phyloP scores from a whole-genome alignment of 371 early-diverging fungal species.

The Apophysomyces trapeziformis region DNA sequence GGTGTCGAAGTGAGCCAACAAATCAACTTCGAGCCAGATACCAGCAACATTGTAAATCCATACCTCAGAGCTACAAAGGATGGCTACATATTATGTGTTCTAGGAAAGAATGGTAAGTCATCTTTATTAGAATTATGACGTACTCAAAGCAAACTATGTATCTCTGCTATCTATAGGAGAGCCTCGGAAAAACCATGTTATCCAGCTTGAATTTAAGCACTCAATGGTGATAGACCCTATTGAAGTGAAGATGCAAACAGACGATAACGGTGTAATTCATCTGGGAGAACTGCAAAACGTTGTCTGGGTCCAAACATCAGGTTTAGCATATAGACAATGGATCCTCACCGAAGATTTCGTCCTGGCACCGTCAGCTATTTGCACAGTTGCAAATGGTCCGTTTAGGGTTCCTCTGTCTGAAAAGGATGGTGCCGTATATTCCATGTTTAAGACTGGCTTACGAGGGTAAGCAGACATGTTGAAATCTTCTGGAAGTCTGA shows the following conservation, averaged over 20 bases:
- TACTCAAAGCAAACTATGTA: background rate
- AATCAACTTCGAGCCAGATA: constrained; percentile 11
- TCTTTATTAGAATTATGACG: background rate
- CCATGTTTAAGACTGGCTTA: constrained; percentile 22
- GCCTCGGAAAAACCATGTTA: constrained; percentile 30
- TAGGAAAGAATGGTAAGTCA: constrained; percentile 58
- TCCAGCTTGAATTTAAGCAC: constrained; percentile 40
- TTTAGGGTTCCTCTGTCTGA: constrained; percentile 33
- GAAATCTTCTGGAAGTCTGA: background rate
- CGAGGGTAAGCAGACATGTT: constrained; percentile 22
- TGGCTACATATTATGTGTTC: constrained; percentile 39
- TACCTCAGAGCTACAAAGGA: constrained; percentile 24
- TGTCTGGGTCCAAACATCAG: constrained; percentile 10
- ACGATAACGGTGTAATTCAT: constrained; percentile 45
- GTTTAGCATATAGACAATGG: constrained; percentile 19
- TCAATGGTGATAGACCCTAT: constrained; percentile 17
- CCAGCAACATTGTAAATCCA: constrained; percentile 16
- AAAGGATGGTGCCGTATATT: constrained; percentile 15
- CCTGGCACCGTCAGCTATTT: constrained; percentile 23
- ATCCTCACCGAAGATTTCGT: background rate
- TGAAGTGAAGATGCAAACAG: constrained; percentile 33
- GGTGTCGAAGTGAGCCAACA: constrained; percentile 1
- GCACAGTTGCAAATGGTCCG: constrained; percentile 30
- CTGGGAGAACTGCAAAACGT: constrained; percentile 45
- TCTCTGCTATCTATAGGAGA: constrained; percentile 35